phyloP scores from a whole-genome alignment of 2,329 filamentous ascomycete species.

The Dactylellina sp. region DNA sequence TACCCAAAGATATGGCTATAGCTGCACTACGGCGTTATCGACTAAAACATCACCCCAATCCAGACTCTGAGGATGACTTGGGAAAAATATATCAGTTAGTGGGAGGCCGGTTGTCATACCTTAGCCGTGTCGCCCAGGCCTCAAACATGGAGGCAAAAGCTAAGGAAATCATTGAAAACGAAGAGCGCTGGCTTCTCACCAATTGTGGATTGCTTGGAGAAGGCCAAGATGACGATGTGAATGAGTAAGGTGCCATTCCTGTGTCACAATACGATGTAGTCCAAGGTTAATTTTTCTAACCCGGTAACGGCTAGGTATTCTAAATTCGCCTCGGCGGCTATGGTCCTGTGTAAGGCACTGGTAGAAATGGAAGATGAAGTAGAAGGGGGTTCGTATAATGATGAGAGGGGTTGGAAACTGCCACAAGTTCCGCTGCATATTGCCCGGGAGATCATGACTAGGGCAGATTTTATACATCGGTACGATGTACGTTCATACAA shows the following conservation, averaged over 20 bases:
- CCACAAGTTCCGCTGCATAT: constrained; percentile 84
- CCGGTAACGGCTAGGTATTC: constrained; percentile 35
- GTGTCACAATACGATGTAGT: too few relatives aligned
- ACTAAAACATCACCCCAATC: constrained; percentile 78
- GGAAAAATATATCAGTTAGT: constrained; percentile 86
- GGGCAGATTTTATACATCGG: constrained; percentile 90
- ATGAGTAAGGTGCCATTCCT: constrained; percentile 67
- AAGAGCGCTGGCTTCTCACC: constrained; percentile 83
- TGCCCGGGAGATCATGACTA: constrained; percentile 92
- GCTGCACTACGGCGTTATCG: constrained; percentile 82
- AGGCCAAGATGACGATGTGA: constrained; percentile 94
- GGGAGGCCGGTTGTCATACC: constrained; percentile 86
- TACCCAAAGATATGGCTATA: constrained; percentile 82
- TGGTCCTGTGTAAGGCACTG: constrained; percentile 90
- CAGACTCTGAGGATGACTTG: constrained; percentile 69
- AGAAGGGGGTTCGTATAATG: constrained; percentile 67
- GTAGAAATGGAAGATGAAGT: constrained; percentile 78
- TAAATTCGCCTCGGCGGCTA: constrained; percentile 76
- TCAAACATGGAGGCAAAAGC: constrained; percentile 82
- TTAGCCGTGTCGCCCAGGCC: constrained; percentile 90
- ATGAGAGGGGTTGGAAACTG: constrained; percentile 78
- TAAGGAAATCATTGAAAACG: constrained; percentile 75
- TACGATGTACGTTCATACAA: constrained; percentile 71
- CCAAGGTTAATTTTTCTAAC: background rate
- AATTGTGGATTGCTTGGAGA: constrained; percentile 80